Evolutionary conservation across 495 filamentous ascomycete genomes (phyloP).

Genomic region (Penicillium soppii): DNA sequence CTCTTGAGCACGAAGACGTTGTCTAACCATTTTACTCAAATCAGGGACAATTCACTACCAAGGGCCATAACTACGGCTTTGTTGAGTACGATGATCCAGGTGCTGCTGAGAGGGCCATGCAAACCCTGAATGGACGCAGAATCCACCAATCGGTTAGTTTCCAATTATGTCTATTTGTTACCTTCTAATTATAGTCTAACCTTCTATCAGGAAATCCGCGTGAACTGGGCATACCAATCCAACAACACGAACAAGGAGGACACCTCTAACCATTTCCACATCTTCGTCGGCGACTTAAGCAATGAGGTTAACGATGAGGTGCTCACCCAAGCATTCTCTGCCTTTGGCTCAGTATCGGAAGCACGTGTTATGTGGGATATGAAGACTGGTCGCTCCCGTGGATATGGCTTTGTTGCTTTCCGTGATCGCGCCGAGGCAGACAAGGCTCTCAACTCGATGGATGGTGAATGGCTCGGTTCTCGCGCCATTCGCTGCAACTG

Average conservation of each 20-base stretch:
- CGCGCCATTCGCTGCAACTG: constrained; percentile 99
- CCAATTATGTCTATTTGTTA: neutral
- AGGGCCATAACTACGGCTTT: constrained; percentile 99
- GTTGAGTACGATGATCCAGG: constrained; percentile 98
- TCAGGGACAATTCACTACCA: constrained; percentile 65
- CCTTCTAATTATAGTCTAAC: constrained; percentile 2
- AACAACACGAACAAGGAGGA: constrained; percentile 95
- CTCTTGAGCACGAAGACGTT: neutral
- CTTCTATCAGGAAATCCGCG: constrained; percentile 82
- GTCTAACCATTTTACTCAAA: neutral
- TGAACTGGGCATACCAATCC: constrained; percentile 99
- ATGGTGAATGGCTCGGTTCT: constrained; percentile 98
- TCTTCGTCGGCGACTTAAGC: constrained; percentile 97
- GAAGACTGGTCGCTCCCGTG: constrained; percentile 97
- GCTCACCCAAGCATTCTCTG: constrained; percentile 90
- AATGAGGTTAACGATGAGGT: constrained; percentile 99
- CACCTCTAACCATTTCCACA: constrained; percentile 97
- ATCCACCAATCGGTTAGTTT: constrained; percentile 81
- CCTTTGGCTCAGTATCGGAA: constrained; percentile 96
- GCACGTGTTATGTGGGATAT: constrained; percentile 99
- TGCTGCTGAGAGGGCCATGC: constrained; percentile 94
- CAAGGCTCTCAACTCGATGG: constrained; percentile 95
- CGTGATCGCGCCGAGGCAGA: constrained; percentile 92
- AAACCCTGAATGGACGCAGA: constrained; percentile 89
- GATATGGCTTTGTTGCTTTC: constrained; percentile 98